These are phyloP conservation scores for Kwoniella dendrophila DNA, from an alignment of 768 basidiomycete species.

Conservation along the genomic window DNA sequence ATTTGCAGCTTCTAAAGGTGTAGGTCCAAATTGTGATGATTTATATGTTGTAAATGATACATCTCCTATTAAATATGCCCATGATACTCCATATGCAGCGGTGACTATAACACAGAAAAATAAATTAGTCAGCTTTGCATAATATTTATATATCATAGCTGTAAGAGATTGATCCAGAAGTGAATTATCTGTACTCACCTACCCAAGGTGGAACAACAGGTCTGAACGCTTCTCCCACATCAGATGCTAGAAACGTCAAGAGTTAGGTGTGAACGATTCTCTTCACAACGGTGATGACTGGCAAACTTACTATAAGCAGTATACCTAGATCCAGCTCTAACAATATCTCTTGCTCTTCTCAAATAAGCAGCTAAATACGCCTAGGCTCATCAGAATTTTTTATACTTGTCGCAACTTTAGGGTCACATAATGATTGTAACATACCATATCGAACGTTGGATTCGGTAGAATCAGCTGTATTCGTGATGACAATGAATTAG, in stretches of 20 bases:
- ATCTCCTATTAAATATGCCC: constrained; percentile 56
- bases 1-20: constrained; percentile 54
- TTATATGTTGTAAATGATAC: constrained; percentile 57
- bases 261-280: too few species aligned
- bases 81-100: constrained; percentile 56
- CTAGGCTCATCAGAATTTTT: background rate
- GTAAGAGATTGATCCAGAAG: background rate
- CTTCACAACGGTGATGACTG: too few species aligned
- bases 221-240: constrained; percentile 56
- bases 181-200: constrained; percentile 32
- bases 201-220: constrained; percentile 53
- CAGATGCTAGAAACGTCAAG: constrained; percentile 33
- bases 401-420: background rate
- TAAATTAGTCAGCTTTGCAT: too few species aligned
- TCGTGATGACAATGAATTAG: background rate
- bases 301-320: constrained; percentile 50
- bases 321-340: constrained; percentile 52
- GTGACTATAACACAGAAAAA: constrained; percentile 23
- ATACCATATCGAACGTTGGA: constrained; percentile 54
- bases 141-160: background rate
- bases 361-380: constrained; percentile 50
- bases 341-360: constrained; percentile 52
- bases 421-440: background rate
- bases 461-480: constrained; percentile 53
- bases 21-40: constrained; percentile 53